These are phyloP conservation scores for Quercus berberidifolia DNA, from an alignment of 306 rosid species.

Conservation along the genomic window DNA sequence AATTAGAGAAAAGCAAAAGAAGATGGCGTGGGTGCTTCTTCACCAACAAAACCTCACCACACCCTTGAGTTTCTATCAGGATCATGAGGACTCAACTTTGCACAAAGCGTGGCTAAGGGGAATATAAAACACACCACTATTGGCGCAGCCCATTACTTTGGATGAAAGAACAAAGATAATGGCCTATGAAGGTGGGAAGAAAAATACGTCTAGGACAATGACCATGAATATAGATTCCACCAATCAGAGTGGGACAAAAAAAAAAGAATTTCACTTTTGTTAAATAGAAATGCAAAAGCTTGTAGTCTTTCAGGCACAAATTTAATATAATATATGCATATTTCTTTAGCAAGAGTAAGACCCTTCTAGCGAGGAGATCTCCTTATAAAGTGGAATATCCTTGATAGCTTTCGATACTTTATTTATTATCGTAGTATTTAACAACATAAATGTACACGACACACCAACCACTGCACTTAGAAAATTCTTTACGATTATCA, in stretches of 20 bases:
- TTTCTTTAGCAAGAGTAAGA: not conserved
- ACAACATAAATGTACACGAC: constrained; percentile 5
- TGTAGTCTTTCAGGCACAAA: constrained; percentile 12
- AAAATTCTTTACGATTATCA: not conserved
- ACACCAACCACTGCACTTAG: constrained; percentile 3
- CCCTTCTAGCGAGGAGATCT: constrained; percentile 19
- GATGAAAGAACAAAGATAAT: constrained; percentile 24
- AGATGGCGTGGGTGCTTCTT: constrained; percentile 40
- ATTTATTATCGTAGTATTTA: constrained; percentile 10
- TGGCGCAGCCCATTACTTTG: constrained; percentile 24
- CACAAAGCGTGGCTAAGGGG: constrained; percentile 15
- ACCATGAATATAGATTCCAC: constrained; percentile 26
- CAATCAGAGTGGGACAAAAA: constrained; percentile 26
- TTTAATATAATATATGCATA: too few relatives aligned
- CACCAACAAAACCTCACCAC: constrained; percentile 18
- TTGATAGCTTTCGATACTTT: constrained; percentile 2
- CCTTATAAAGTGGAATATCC: constrained; percentile 27
- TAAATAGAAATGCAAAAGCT: constrained; percentile 12
- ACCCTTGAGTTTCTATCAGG: constrained; percentile 3
- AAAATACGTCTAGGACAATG: constrained; percentile 18
- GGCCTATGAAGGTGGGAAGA: constrained; percentile 5
- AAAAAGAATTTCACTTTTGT: constrained; percentile 7
- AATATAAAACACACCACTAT: constrained; percentile 16
- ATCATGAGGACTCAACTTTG: constrained; percentile 27
- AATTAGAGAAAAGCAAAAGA: constrained; percentile 5